Base-by-base conservation (phyloP, 345 rosid genomes). In the Sapria himalayana region DNA sequence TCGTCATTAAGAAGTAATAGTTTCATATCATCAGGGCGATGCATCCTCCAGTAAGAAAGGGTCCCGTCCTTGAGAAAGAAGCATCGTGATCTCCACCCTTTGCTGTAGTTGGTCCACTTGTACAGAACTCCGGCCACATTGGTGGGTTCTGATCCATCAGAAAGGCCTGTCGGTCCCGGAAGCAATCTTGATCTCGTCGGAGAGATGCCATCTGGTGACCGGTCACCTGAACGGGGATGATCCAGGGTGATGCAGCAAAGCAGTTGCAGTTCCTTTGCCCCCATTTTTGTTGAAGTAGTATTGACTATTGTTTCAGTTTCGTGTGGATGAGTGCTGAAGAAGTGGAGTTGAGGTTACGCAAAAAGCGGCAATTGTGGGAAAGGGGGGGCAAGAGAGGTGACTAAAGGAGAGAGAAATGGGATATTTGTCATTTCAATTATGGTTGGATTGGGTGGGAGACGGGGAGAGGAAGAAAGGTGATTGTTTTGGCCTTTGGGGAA, bases 51-150 rank as follows among this genome's bases (percentile, higher is more conserved):
- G 55, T 89, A 89, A 24, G 85, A 82, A 1, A 89, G 67, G 39
- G 71, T 65, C 17, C 93, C 94, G 37, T 79, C 72, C 29, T 71
- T 72, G 43, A 89, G 74, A 25, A 69, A 53, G 62, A 89, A 82
- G 91, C 91, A 89, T 46, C 98, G 66, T 56, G 91, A 82, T 72
- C 94, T 82, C 96, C 98, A 89, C 21, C 98, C 94, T 48, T 78
- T 89, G 7, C 98, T 81, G 60, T 72, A 89, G 65, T 89, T 89
- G 0, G 98, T 89, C 98, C 98, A 89, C 75, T 89, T 89, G 40
- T 74, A 65, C 21, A 89, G 66, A 16, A 78, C 64, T 47, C 98
- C 98, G 29, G 86, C 93, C 5, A 77, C 86, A n/a, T n/a, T n/a
- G 10, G 77, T 61, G 10, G 69, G 31, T 51, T 72, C 78, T 51